These are phyloP conservation scores for Linderniella brevidens DNA, from an alignment of 257 asterid genomes.

Conservation along the genomic window DNA sequence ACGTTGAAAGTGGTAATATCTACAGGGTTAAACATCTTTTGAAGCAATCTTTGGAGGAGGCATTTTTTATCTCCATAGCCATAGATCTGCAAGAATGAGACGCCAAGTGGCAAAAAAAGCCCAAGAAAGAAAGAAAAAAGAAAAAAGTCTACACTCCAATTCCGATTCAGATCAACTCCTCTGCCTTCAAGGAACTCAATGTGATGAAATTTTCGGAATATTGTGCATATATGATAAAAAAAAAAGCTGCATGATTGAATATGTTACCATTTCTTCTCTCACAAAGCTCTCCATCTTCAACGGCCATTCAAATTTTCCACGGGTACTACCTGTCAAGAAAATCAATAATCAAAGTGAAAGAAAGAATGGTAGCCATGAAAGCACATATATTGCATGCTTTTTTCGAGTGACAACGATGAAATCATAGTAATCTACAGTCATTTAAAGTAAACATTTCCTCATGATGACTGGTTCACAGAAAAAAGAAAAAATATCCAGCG, in stretches of 20 bases:
- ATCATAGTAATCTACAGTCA: no score
- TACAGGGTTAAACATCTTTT: slow-evolving; percentile 85
- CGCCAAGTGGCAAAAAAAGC: no score
- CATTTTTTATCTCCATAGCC: slow-evolving; percentile 76
- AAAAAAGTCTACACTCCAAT: slow-evolving; percentile 96
- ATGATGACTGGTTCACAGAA: no score
- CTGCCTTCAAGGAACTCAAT: slow-evolving; percentile 41
- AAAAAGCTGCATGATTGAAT: no score
- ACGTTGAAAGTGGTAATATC: slow-evolving; percentile 82
- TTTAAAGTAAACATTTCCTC: no score
- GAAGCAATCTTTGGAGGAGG: slow-evolving; percentile 84
- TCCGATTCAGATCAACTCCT: slow-evolving; percentile 94
- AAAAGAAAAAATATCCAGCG: no score
- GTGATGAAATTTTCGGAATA: no score
- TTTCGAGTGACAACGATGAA: no score
- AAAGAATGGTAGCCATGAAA: background rate
- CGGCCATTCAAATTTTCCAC: slow-evolving; percentile 91
- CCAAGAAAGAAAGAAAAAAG: no score
- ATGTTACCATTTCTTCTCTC: slow-evolving; percentile 38
- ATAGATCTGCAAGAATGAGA: slow-evolving; percentile 61
- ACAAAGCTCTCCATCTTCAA: slow-evolving; percentile 90
- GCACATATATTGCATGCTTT: background rate
- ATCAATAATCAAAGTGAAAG: slow-evolving; percentile 10
- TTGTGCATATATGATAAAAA: no score
- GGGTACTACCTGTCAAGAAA: slow-evolving; percentile 51